These are phyloP conservation scores for Didymella sp. DNA, from an alignment of 2,329 filamentous ascomycete genomes.

Conservation along the genomic window DNA sequence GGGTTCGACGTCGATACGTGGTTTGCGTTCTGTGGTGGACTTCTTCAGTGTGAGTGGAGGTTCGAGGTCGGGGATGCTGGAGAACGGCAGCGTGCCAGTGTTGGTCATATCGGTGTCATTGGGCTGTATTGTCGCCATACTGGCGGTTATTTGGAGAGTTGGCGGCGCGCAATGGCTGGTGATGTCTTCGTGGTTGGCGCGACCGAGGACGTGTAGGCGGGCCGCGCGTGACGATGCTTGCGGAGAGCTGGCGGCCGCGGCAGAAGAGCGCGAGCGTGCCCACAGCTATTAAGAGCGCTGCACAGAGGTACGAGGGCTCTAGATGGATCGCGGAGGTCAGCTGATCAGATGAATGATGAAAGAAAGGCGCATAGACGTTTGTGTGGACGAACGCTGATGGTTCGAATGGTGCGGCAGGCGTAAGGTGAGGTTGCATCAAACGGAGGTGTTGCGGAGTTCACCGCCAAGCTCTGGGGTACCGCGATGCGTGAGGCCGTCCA, in stretches of 20 bases:
- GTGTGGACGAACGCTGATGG: slow-evolving; percentile 35
- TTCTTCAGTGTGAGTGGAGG: slow-evolving; percentile 54
- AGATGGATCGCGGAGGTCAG: slow-evolving; percentile 24
- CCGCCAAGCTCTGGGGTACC: slow-evolving; percentile 18
- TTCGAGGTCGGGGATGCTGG: slow-evolving; percentile 48
- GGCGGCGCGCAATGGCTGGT: slow-evolving; percentile 26
- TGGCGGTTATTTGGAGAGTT: slow-evolving; percentile 21
- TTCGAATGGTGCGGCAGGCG: slow-evolving; percentile 17
- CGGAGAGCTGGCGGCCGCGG: slow-evolving; percentile 26
- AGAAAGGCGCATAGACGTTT: not conserved
- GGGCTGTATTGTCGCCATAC: slow-evolving; percentile 50
- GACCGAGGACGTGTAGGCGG: slow-evolving; percentile 18
- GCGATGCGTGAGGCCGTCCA: not conserved
- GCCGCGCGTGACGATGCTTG: slow-evolving; percentile 23
- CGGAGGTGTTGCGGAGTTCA: slow-evolving; percentile 35
- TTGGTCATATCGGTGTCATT: slow-evolving; percentile 47
- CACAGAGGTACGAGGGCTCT: not conserved
- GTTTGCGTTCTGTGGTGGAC: slow-evolving; percentile 58
- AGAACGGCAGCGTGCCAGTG: slow-evolving; percentile 44
- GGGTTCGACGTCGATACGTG: slow-evolving; percentile 68
- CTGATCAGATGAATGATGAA: not conserved
- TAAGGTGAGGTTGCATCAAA: slow-evolving; percentile 36
- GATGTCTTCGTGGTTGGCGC: slow-evolving; percentile 3
- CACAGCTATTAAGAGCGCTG: slow-evolving; percentile 12
- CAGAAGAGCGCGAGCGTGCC: slow-evolving; percentile 12